These are phyloP conservation scores for Starmera amethionina DNA, from an alignment of 805 yeast species.

Conservation along the genomic window DNA sequence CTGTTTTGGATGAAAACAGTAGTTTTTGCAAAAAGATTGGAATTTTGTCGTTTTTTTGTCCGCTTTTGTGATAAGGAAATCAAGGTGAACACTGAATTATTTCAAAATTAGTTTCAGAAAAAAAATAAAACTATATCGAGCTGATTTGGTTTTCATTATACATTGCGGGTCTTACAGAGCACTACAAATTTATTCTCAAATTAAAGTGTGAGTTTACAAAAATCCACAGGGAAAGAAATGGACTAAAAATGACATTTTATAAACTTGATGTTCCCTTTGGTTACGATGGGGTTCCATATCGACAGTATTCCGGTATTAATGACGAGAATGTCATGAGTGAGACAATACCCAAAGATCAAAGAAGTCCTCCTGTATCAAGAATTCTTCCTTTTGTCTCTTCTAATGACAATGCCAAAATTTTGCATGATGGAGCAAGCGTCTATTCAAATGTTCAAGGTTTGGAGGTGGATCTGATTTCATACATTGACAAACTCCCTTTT, in stretches of 20 bases:
- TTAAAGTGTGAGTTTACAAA: no score
- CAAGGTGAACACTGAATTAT: no score
- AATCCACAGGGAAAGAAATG: constrained; percentile 1
- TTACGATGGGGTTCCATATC: constrained; percentile 7
- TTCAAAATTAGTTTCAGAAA: no score
- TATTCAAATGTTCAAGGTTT: not conserved
- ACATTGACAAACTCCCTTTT: constrained; percentile 25
- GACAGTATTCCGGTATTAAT: not conserved
- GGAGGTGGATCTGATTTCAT: not conserved
- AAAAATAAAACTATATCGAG: no score
- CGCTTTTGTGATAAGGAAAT: no score
- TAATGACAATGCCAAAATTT: not conserved
- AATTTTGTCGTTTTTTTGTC: no score
- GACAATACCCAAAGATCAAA: constrained; percentile 1
- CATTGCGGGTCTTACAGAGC: no score
- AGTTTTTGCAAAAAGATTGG: no score
- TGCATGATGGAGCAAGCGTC: not conserved
- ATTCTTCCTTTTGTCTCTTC: constrained; percentile 13
- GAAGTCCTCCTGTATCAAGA: no score
- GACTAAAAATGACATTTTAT: constrained; percentile 5
- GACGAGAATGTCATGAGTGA: not conserved
- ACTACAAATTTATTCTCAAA: no score
- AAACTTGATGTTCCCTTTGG: constrained; percentile 9
- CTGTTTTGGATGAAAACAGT: no score
- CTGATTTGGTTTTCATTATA: no score